These are phyloP conservation scores for Aleurites moluccanus DNA, from an alignment of 441 rosid species.

Conservation along the genomic window DNA sequence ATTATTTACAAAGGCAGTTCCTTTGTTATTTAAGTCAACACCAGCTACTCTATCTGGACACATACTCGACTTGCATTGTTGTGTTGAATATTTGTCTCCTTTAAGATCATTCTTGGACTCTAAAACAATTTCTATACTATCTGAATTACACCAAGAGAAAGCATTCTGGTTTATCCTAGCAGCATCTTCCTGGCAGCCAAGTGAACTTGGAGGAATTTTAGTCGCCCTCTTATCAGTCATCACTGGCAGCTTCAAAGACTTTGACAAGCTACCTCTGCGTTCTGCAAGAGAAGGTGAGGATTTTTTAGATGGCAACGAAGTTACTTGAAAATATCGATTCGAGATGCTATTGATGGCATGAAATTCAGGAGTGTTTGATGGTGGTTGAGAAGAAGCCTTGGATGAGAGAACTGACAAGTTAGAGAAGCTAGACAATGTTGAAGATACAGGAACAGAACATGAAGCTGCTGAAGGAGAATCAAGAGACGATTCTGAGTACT, in stretches of 20 bases:
- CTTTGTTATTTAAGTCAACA: constrained; percentile 35
- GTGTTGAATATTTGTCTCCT: constrained; percentile 35
- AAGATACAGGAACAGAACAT: constrained; percentile 49
- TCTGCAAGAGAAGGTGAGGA: constrained; percentile 74
- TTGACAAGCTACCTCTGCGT: constrained; percentile 73
- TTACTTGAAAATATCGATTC: constrained; percentile 31
- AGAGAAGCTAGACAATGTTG: constrained; percentile 61
- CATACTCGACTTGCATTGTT: constrained; percentile 32
- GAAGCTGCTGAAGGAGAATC: constrained; percentile 68
- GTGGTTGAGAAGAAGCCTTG: constrained; percentile 37
- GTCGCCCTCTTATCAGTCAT: constrained; percentile 45
- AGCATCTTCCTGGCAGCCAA: constrained; percentile 34
- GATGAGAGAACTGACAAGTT: constrained; percentile 54
- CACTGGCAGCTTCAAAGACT: constrained; percentile 69
- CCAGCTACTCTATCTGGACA: constrained; percentile 38
- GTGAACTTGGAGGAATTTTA: constrained; percentile 26
- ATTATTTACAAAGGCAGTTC: constrained; percentile 34
- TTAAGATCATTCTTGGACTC: constrained; percentile 43
- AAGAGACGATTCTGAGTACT: constrained; percentile 55
- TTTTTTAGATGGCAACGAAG: constrained; percentile 42
- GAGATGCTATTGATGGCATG: constrained; percentile 36
- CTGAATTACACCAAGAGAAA: constrained; percentile 45
- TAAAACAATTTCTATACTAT: constrained; percentile 52
- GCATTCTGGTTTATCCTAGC: constrained; percentile 27
- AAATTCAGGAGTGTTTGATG: constrained; percentile 34